phyloP scores from a whole-genome alignment of 2,329 filamentous ascomycete genomes.

The Paecilomyces formosus region DNA sequence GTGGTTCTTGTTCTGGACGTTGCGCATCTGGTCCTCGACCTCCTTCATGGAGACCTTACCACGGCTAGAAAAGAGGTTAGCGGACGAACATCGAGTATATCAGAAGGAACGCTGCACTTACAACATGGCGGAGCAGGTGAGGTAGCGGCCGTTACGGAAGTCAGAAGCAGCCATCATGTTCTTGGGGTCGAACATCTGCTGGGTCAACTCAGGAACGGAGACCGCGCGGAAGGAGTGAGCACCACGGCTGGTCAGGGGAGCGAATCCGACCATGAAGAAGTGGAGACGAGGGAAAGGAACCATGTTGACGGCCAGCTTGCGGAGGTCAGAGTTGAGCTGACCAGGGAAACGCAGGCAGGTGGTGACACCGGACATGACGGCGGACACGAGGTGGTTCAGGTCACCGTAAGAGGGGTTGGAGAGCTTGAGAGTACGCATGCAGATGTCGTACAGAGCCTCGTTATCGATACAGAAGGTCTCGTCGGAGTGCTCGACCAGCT shows the following conservation, averaged over 20 bases:
- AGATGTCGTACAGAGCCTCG: conserved; percentile 99
- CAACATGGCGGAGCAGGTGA: conserved; percentile 99
- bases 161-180: conserved; percentile 99
- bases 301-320: conserved; percentile 99
- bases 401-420: conserved; percentile 97
- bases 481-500: conserved; percentile 99
- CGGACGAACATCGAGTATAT: conserved; percentile 6
- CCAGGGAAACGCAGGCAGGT: conserved; percentile 98
- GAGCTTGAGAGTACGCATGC: conserved; percentile 99
- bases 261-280: conserved; percentile 99
- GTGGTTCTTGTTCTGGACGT: conserved; percentile 99
- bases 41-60: conserved; percentile 99
- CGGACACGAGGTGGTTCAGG: conserved; percentile 98
- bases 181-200: conserved; percentile 99
- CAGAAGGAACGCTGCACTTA: conserved; percentile 34
- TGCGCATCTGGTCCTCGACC: conserved; percentile 99
- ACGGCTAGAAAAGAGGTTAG: conserved; percentile 54
- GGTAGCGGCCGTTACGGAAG: conserved; percentile 99
- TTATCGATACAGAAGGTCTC: conserved; percentile 99
- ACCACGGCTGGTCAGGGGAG: conserved; percentile 88
- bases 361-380: conserved; percentile 99
- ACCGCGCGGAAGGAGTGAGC: conserved; percentile 95
- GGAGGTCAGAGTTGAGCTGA: conserved; percentile 99
- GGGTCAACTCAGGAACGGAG: conserved; percentile 94
- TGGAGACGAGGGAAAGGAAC: conserved; percentile 99